Base-by-base conservation (phyloP, 1,284 basidiomycete species). In the Irpex rosettiformis region DNA sequence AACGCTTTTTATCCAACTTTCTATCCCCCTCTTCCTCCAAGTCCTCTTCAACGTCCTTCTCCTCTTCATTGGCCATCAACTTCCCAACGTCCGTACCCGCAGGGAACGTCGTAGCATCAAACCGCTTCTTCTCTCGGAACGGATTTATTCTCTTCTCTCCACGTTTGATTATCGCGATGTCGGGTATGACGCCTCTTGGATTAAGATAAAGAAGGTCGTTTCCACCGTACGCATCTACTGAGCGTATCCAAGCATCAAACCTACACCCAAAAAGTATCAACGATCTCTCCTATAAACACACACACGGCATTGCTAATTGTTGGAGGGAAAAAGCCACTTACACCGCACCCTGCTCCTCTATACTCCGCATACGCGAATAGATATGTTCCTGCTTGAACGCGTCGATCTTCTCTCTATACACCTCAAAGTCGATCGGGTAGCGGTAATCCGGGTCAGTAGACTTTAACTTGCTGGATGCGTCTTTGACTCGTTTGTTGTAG, bases 351-450 rank as follows among this genome's bases (percentile, higher is more conserved):
- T 82, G 82, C 60, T 93, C 86, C 74, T 99, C 96, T 33, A 92
- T 88, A 61, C 81, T 76, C 54, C 93, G 82, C 86, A 97, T 90
- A 60, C 85, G 83, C 63, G 88, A 80, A 69, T 96, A 96, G 51
- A 97, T 95, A 65, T 84, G 83, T 67, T 82, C 79, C 66, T 90
- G 79, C 75, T 96, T 96, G 79, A 98, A 97, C 21, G 73, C 77
- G 54, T 89, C 79, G 60, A 96, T 93, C 60, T 77, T 70, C 18
- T 84, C 81, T 25, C 75, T 74, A 69, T 91, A 81, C 48, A 75
- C 68, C 57, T 84, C 84, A 69, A 93, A 95, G 67, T 91, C 83
- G 64, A 96, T 88, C 4, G 79, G 75, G 4, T 81, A 79, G 54
- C 88, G 80, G 70, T 82, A 85, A 53, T 87, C 81, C 28, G 78